Percentiles rank a stretch among this genome's conserved stretches.
Evolutionary conservation across 164 flowering plant genomes (phyloP).

Genomic region (Kingdonia uniflora): DNA sequence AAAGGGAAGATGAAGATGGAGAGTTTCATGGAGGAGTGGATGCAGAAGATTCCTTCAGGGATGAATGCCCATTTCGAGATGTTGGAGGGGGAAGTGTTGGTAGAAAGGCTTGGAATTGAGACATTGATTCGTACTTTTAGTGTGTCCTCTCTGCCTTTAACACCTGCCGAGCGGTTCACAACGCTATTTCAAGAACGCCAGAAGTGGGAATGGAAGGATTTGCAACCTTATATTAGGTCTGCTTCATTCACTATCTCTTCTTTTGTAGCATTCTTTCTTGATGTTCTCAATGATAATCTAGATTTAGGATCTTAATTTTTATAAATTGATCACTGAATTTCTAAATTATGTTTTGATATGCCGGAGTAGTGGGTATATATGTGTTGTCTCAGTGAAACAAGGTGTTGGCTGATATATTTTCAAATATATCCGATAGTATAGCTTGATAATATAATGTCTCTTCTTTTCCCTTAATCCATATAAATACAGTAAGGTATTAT

Average conservation of each 20-base stretch:
- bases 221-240: conserved; percentile 81
- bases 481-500: no score
- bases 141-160: conserved; percentile 53
- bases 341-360: no score
- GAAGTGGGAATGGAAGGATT: conserved; percentile 87
- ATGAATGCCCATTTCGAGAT: conserved; percentile 57
- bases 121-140: conserved; percentile 66
- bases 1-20: conserved; percentile 65
- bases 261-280: neutral
- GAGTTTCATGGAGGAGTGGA: conserved; percentile 66
- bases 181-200: conserved; percentile 54
- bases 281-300: neutral
- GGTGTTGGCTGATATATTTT: no score
- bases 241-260: neutral
- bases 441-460: no score
- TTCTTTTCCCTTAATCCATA: no score
- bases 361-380: no score
- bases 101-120: conserved; percentile 64
- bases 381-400: no score
- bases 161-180: conserved; percentile 73
- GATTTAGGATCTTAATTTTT: neutral
- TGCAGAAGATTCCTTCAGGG: conserved; percentile 47
- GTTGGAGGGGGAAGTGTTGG: conserved; percentile 88
- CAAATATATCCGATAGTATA: no score
- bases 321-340: neutral